A percentile compares a stretch with the other conserved stretches of the same genome.
Evolutionary conservation across 768 basidiomycete species (phyloP).

Genomic region (Candolleomyces eurysporus): DNA sequence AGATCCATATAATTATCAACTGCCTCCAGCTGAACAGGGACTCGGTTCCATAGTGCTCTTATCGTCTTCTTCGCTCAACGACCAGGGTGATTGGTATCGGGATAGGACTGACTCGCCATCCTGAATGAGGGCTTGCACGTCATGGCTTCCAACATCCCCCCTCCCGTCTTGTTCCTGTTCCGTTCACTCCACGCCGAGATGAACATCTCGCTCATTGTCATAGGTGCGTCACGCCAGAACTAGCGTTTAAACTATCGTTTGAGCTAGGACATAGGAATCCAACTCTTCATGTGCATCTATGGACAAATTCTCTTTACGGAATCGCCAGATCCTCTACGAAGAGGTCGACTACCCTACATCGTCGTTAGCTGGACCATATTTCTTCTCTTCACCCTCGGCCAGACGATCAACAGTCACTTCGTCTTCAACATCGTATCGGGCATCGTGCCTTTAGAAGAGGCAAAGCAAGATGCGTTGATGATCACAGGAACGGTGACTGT

Average conservation of each 20-base stretch:
- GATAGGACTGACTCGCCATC: too few relatives aligned
- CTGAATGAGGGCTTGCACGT: too few relatives aligned
- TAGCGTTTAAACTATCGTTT: background rate
- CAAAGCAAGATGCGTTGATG: background rate
- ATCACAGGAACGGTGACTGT: background rate
- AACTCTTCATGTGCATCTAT: background rate
- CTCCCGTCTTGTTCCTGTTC: background rate
- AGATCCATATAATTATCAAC: too few relatives aligned
- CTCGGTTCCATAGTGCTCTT: too few relatives aligned
- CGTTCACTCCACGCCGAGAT: background rate
- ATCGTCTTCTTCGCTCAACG: too few relatives aligned
- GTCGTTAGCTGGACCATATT: background rate
- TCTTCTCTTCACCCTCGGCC: background rate
- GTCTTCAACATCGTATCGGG: background rate
- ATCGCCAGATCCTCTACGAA: background rate
- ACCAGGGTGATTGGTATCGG: background rate
- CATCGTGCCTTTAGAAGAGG: background rate
- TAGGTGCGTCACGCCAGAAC: background rate
- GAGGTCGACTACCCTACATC: background rate
- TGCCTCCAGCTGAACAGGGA: too few relatives aligned
- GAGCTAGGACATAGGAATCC: background rate
- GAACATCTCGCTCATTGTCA: background rate
- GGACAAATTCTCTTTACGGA: background rate
- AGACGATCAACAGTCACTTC: background rate
- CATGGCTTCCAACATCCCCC: background rate